Percentiles rank a stretch among this genome's conserved stretches.
These are phyloP conservation scores for Pestalotiopsis sp. DNA, from an alignment of 2,329 filamentous ascomycete species.

Conservation along the genomic window DNA sequence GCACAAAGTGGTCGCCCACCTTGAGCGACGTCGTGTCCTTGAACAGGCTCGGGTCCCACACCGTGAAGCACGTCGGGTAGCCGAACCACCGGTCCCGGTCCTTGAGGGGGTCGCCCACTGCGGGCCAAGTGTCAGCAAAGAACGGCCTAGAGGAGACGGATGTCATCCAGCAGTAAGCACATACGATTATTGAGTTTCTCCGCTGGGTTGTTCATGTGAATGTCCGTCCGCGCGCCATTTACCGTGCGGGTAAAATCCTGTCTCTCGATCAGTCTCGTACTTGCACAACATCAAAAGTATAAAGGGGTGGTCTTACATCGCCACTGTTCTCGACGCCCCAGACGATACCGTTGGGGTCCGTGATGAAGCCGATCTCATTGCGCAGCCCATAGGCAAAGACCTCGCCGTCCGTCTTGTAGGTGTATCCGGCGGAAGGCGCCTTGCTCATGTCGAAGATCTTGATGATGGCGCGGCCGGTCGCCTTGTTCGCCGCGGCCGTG, in stretches of 20 bases:
- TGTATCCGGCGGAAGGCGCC: conserved; percentile 28
- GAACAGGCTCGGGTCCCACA: conserved; percentile 41
- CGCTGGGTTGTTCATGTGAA: conserved; percentile 63
- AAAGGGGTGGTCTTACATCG: conserved; percentile 44
- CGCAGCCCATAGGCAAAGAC: conserved; percentile 58
- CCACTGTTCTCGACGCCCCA: conserved; percentile 65
- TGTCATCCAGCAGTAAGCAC: background rate
- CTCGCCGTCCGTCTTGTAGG: conserved; percentile 42
- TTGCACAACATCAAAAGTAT: conserved; percentile 40
- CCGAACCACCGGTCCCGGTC: conserved; percentile 56
- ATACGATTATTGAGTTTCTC: conserved; percentile 63
- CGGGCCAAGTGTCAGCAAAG: conserved; percentile 20
- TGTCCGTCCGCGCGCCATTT: conserved; percentile 37
- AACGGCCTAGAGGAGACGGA: conserved; percentile 18
- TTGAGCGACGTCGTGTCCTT: conserved; percentile 30
- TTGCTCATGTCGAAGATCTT: conserved; percentile 43
- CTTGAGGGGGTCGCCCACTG: conserved; percentile 54
- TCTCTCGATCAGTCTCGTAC: conserved; percentile 20
- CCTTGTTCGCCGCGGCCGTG: conserved; percentile 40
- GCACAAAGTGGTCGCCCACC: conserved; percentile 34
- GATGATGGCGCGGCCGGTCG: conserved; percentile 56
- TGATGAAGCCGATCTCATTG: conserved; percentile 58
- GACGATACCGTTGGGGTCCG: conserved; percentile 40
- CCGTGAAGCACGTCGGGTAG: conserved; percentile 51
- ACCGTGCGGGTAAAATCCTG: conserved; percentile 50